Percentiles rank a stretch among this genome's conserved stretches.
These are phyloP conservation scores for Scheffersomyces parashehatae DNA, from an alignment of 1,139 yeast species.

Conservation along the genomic window DNA sequence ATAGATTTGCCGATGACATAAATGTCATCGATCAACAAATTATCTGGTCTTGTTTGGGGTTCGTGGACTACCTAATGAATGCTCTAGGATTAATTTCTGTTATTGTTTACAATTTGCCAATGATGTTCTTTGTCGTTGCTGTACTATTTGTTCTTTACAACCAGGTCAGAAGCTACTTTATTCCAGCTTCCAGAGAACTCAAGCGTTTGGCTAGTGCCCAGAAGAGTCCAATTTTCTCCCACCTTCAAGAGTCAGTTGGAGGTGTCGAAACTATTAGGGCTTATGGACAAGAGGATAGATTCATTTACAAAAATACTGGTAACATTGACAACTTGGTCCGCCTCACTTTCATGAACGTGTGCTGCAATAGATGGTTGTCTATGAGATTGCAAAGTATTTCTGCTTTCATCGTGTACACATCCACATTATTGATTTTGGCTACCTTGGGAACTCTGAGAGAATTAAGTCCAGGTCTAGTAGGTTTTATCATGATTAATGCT, in stretches of 20 bases:
- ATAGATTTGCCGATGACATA: slow-evolving; percentile 42
- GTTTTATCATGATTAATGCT: slow-evolving; percentile 39
- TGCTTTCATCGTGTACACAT: slow-evolving; percentile 29
- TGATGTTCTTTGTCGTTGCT: slow-evolving; percentile 29
- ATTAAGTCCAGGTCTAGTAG: slow-evolving; percentile 34
- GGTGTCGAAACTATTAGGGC: slow-evolving; percentile 41
- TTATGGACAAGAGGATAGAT: slow-evolving; percentile 30
- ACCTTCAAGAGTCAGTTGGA: slow-evolving; percentile 37
- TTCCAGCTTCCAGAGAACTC: slow-evolving; percentile 40
- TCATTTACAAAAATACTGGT: slow-evolving; percentile 19
- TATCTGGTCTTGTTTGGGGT: slow-evolving; percentile 31
- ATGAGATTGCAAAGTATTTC: slow-evolving; percentile 40
- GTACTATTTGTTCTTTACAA: slow-evolving; percentile 27
- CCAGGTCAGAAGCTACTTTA: slow-evolving; percentile 27
- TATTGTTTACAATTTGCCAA: slow-evolving; percentile 34
- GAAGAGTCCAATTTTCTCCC: slow-evolving; percentile 37
- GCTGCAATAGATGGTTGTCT: slow-evolving; percentile 39
- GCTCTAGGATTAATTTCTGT: slow-evolving; percentile 28
- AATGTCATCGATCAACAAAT: slow-evolving; percentile 33
- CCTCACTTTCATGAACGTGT: slow-evolving; percentile 23
- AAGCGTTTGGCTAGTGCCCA: slow-evolving; percentile 34
- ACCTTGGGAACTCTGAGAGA: slow-evolving; percentile 18
- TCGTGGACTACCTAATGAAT: slow-evolving; percentile 23
- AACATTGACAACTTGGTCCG: slow-evolving; percentile 23
- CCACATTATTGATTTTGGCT: slow-evolving; percentile 27